Evolutionary conservation across 768 basidiomycete genomes (phyloP), one percentile per base, ranked within the genome.

Genomic region (Pisolithus microcarpus): DNA sequence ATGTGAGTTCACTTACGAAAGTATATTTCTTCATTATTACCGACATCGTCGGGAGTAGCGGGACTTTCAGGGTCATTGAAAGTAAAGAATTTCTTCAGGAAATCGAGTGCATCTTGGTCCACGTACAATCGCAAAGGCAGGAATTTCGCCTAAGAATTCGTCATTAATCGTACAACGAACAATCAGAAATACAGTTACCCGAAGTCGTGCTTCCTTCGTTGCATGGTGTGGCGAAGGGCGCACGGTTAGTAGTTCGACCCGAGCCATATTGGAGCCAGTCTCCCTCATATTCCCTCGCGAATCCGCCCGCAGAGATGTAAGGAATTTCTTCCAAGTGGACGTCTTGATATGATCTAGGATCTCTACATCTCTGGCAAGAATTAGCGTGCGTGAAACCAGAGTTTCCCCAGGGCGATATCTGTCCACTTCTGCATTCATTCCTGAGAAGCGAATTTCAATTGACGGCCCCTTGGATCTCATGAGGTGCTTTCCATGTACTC

Each of bases 341-440:
- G 93, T 94, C 73, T 90, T 93, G 75, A 99, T 92, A 62, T 96
- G 94, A 65, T 99, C 96, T 46, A 98, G 71, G 52, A 98, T 96
- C 67, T 96, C 91, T 18, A 91, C 59, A 54, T 90, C 81, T 52
- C 70, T 77, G 46, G 93, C 74, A 10, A 82, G 82, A 13, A 80
- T 77, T 43, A 87, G 75, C 1, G 81, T 77, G 48, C 85, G 75
- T 2, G 85, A 86, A 8, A 84, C 81, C 21, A 84, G 62, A 1
- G 77, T 66, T 40, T 77, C 76, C 10, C 75, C 71, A 5, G 80
- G 75, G 8, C 65, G 65, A 60, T 82, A 88, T 50, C 80, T 72
- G 62, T 90, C 87, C 30, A 88, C 66, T 56, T 87, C 84, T 2
- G 80, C 79, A 45, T 75, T 68, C 36, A 90, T 52, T 31, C 82